Base-by-base conservation (phyloP, 768 basidiomycete species). In the Tylopilus intermedius region DNA sequence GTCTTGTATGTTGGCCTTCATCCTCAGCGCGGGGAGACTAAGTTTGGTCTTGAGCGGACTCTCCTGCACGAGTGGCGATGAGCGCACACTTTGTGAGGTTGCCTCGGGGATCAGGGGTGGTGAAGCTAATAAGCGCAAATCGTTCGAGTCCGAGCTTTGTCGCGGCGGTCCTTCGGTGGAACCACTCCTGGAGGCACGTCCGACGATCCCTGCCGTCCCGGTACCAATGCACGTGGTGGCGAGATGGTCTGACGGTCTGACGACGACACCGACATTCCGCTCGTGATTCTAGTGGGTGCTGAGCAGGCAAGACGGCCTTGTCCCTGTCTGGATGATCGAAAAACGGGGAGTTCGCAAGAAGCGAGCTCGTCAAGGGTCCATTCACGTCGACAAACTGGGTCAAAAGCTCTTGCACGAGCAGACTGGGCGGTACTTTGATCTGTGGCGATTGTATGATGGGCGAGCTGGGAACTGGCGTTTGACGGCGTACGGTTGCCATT, bases 11-110 rank as follows among this genome's bases (percentile, higher is more conserved):
- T 46, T 65, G 32, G 58, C 59, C 56, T 67, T 74, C n/a, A 79
- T 69, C 13, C 83, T 76, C 5, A 90, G 72, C 45, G 79, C 82
- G 2, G 86, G 84, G 4, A 90, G 71, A 29, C 86, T 88, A 8
- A 90, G 71, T 60, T 88, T 90, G 0, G 78, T 74, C 6, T 78
- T 77, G 10, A 88, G 67, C 0, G 69, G 58, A 10, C 45, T 35
- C n/a, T 64, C 72, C 11, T 72, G 67, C 8, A 42, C 41, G 26
- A 70, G 55, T 0, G 69, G 64, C 14, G 61, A 64, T 4, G 49
- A 44, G 3, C 67, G 69, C 11, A 63, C 21, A 44, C 43, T 55
- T 27, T 60, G 67, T 0, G 79, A 76, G 2, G 63, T 51, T 18
- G 73, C 72, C 3, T 79, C 75, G 0, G 51, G 66, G 2, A 76